Percentiles rank a stretch among this genome's conserved stretches.
Evolutionary conservation across 192 early-diverging fungal genomes (phyloP).

Genomic region (Backusella parvicylindrica): DNA sequence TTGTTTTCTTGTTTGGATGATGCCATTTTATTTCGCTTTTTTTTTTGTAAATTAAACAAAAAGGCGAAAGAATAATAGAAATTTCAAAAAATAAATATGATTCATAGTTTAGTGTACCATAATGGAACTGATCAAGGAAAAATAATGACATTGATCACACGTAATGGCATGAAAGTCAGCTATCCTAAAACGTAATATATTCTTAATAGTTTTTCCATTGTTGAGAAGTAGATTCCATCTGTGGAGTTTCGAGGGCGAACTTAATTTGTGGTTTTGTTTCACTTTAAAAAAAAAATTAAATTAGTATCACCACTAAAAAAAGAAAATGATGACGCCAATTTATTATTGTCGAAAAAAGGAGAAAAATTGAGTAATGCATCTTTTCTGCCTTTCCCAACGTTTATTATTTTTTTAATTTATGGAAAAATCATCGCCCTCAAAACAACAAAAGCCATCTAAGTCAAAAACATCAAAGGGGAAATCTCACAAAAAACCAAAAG

Average conservation of each 20-base stretch:
- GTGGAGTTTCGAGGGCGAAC: neutral
- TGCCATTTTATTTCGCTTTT: neutral
- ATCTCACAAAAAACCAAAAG: neutral
- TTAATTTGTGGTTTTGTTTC: neutral
- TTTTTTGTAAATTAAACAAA: neutral
- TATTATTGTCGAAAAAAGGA: neutral
- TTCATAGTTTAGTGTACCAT: neutral
- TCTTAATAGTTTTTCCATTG: neutral
- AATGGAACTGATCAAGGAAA: neutral
- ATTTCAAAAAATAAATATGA: neutral
- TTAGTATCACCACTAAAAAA: neutral
- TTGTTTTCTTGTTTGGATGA: neutral
- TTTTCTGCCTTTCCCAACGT: neutral
- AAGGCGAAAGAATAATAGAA: neutral
- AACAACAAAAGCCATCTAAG: neutral
- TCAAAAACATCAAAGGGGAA: neutral
- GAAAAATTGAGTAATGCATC: neutral
- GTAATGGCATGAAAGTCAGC: neutral
- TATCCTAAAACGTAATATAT: neutral
- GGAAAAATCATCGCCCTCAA: neutral
- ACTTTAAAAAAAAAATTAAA: neutral
- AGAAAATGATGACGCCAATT: neutral
- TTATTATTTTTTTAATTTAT: neutral
- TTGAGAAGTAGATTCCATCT: neutral
- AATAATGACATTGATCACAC: constrained; percentile 1